Percentiles rank a stretch among this genome's conserved stretches.
These are phyloP conservation scores for Nymphaea thermarum DNA, from an alignment of 164 flowering plant species.

Conservation along the genomic window DNA sequence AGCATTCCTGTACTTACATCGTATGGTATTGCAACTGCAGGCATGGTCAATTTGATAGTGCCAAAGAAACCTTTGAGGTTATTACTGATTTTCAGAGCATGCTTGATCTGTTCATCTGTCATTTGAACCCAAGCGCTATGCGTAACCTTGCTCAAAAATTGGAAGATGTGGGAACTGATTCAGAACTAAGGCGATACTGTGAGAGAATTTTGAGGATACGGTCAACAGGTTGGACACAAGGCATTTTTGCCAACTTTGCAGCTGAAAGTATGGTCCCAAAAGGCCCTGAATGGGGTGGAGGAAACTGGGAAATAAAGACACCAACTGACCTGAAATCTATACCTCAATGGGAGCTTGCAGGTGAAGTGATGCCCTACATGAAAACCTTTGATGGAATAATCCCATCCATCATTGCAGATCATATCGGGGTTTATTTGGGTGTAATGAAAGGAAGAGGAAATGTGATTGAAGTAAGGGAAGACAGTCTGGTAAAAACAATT, in stretches of 20 bases:
- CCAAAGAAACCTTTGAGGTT: conserved; percentile 98
- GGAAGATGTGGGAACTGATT: conserved; percentile 76
- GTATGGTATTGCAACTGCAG: conserved; percentile 29
- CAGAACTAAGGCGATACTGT: conserved; percentile 89
- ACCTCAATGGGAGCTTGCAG: conserved; percentile 96
- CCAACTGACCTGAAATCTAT: conserved; percentile 59
- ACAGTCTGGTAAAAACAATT: conserved; percentile 68
- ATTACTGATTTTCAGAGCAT: conserved; percentile 89
- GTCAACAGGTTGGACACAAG: conserved; percentile 99
- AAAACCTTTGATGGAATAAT: conserved; percentile 88
- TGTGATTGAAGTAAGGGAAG: conserved; percentile 85
- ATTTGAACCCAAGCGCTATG: conserved; percentile 99
- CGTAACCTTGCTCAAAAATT: conserved; percentile 94
- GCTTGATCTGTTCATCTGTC: conserved; percentile 95
- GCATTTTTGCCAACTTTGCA: conserved; percentile 98
- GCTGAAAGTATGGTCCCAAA: conserved; percentile 99
- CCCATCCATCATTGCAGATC: conserved; percentile 80
- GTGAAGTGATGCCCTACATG: conserved; percentile 98
- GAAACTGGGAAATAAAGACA: conserved; percentile 99
- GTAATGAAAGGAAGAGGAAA: conserved; percentile 90
- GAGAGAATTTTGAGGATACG: conserved; percentile 93
- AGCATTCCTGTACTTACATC: not conserved
- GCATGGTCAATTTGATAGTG: conserved; percentile 97
- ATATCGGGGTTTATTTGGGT: conserved; percentile 93
- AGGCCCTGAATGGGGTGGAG: conserved; percentile 99